Evolutionary conservation across 2,329 filamentous ascomycete species (phyloP), one percentile per base, ranked within the genome.

Genomic region (Colletotrichum magnum): DNA sequence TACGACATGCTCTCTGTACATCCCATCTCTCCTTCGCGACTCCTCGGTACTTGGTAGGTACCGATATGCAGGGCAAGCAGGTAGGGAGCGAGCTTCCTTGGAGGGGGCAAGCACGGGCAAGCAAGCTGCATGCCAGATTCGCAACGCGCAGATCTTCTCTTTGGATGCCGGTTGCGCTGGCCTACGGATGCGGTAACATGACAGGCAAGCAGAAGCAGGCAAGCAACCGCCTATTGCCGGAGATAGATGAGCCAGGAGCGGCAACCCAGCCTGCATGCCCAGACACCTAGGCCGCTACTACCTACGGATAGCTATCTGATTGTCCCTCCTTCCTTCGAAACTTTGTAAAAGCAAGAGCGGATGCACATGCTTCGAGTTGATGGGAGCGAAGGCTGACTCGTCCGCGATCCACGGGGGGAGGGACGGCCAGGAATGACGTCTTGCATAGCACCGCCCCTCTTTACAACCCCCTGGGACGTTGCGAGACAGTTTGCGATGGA

Each of bases 71-170:
- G 39, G 59, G 36, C 15, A 36, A n/a, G 48, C 32, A 36, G 48
- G 48, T 6, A 36, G 32, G 32, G 9, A 36, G 32, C 9, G 32
- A 43, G 41, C 15, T 43, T 43, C 13, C 32, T 9, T 18, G 28
- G 5, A 48, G 5, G 12, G 45, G 36, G 39, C 15, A 21, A 16
- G 41, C 41, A n/a, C 41, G 41, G 39, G 41, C 56, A 45, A 36
- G 48, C 58, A 36, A 36, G 48, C 58, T 41, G 58, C 36, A 52
- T 60, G 47, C 47, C 58, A 41, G 32, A 52, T 52, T 60, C 43
- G 41, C 41, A 43, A 43, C 13, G 41, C 41, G 41, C 41, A 15
- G 41, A 43, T 43, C 41, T 43, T 36, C 45, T 48, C 45, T 48
- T 48, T n/a, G 45, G 16, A 16, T 48, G n/a, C 18, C 18, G 15